These are phyloP conservation scores for Monosporascus sp. DNA, from an alignment of 2,329 filamentous ascomycete species.

Conservation along the genomic window DNA sequence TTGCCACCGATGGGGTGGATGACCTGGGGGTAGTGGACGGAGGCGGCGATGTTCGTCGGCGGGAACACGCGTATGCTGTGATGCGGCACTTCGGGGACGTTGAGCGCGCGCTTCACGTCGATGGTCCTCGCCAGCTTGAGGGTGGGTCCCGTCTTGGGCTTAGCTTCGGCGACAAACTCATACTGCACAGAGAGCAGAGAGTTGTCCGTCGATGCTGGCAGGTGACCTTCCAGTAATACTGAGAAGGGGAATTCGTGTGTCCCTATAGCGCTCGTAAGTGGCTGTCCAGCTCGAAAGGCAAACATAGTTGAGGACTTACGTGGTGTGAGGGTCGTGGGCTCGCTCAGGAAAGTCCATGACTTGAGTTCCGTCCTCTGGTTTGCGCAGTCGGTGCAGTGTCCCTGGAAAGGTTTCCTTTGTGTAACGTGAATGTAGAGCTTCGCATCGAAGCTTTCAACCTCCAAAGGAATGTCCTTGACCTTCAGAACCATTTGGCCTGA, in stretches of 20 bases:
- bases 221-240: constrained; percentile 73
- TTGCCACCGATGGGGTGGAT: constrained; percentile 84
- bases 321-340: constrained; percentile 43
- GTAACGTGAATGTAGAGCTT: constrained; percentile 63
- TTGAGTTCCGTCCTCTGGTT: constrained; percentile 68
- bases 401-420: constrained; percentile 76
- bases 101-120: constrained; percentile 72
- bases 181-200: constrained; percentile 71
- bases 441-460: constrained; percentile 70
- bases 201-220: constrained; percentile 79
- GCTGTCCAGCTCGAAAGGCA: not conserved
- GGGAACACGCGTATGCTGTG: constrained; percentile 92
- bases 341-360: constrained; percentile 70
- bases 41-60: constrained; percentile 86
- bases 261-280: constrained; percentile 38
- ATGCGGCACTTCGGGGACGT: constrained; percentile 69
- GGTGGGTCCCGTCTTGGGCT: constrained; percentile 49
- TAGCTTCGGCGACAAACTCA: constrained; percentile 64
- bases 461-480: constrained; percentile 59
- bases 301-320: constrained; percentile 30
- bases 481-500: constrained; percentile 75
- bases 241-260: constrained; percentile 84
- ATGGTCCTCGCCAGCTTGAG: constrained; percentile 64
- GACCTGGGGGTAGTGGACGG: constrained; percentile 74
- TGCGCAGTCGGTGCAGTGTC: constrained; percentile 73